These are phyloP conservation scores for Lentinula sp. DNA, from an alignment of 768 basidiomycete species.

Conservation along the genomic window DNA sequence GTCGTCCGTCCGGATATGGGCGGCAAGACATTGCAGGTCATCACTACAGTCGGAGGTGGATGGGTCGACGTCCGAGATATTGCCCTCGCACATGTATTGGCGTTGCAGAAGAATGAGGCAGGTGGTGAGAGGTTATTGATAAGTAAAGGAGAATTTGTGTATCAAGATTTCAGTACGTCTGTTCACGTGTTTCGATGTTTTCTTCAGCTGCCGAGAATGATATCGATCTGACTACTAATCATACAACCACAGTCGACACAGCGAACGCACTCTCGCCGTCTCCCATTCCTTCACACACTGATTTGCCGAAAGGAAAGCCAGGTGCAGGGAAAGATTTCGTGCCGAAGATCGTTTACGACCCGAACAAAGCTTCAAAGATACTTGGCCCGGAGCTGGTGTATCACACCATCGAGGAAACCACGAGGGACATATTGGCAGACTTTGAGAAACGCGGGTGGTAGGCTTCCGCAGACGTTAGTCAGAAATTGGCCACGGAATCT, in stretches of 20 bases:
- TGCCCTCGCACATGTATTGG: conserved; percentile 40
- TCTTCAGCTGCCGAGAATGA: neutral
- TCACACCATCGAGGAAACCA: conserved; percentile 21
- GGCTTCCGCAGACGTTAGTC: too few relatives aligned
- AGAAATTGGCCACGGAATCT: too few relatives aligned
- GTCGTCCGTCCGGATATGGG: conserved; percentile 13
- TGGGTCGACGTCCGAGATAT: conserved; percentile 43
- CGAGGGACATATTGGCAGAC: conserved; percentile 23
- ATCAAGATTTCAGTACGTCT: conserved; percentile 30
- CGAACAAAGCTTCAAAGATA: conserved; percentile 21
- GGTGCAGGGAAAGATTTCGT: conserved; percentile 17
- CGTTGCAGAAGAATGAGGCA: conserved; percentile 39
- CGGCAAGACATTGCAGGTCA: conserved; percentile 4
- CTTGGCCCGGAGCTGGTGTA: conserved; percentile 22
- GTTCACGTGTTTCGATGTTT: neutral
- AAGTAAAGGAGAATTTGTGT: conserved; percentile 17
- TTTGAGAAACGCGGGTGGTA: conserved; percentile 29
- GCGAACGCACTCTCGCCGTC: conserved; percentile 21
- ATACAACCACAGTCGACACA: conserved; percentile 22
- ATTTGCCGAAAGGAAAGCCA: conserved; percentile 21
- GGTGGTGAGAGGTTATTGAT: conserved; percentile 44
- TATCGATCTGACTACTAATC: too few relatives aligned
- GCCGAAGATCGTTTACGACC: conserved; percentile 19
- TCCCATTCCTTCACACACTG: conserved; percentile 16
- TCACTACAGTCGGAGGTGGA: neutral